Base-by-base conservation (phyloP, 345 rosid species). In the Eucalyptus erythrocorys region DNA sequence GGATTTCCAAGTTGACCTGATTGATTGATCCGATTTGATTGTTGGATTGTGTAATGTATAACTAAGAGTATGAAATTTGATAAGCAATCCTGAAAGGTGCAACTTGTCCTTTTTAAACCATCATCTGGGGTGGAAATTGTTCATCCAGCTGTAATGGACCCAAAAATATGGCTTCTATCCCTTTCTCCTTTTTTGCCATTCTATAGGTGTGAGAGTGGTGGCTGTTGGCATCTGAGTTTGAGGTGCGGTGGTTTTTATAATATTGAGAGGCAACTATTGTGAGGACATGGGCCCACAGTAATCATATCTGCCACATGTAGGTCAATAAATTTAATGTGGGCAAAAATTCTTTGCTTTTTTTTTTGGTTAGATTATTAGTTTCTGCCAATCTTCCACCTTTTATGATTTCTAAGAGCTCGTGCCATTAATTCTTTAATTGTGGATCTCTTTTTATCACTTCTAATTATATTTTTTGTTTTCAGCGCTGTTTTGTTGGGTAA, bases 401-500 rank as follows among this genome's bases (percentile, higher is more conserved):
- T 76, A 40, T 76, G 22, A 21, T 76, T 76, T 71, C 81, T 71
- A 71, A 34, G 81, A 71, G 43, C 47, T 42, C 8, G 1, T 21
- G 84, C 84, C 84, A 37, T 76, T 76, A 76, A 76, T 76, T 76
- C 47, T 76, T 40, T 76, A 76, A 76, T 7, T 40, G 47, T 11
- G 27, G 47, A 76, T 76, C 84, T 40, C 84, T 76, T 13, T 76
- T 76, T 76, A 76, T 37, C 45, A 37, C 84, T 76, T 40, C 84
- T 76, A 76, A 40, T 76, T 47, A 21, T 24, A 21, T 76, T 86
- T 34, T 47, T 88, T 88, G 89, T 88, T 32, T 93, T 91, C 96
- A 98, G 99, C 93, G 98, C 99, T 88, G 96, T 97, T 92, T 89
- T 93, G 66, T 89, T 97, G 51, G 94, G 94, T 80, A 93, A 95